phyloP scores from a whole-genome alignment of 2,329 filamentous ascomycete species.

The Nemania bipapillata region DNA sequence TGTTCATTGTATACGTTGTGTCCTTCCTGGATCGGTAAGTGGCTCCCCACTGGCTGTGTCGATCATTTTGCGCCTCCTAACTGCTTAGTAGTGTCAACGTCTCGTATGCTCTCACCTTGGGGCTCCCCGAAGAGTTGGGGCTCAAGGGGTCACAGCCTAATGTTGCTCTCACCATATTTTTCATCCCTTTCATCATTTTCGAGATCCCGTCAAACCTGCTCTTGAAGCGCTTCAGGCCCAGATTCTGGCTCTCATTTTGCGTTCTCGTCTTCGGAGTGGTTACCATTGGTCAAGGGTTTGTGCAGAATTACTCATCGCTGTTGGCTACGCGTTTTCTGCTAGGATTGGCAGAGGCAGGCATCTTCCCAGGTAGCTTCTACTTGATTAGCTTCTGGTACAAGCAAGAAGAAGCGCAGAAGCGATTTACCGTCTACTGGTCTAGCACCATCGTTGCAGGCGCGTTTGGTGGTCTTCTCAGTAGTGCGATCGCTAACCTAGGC shows the following conservation, averaged over 20 bases:
- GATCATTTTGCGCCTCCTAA: conserved; percentile 1
- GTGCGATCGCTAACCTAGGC: conserved; percentile 78
- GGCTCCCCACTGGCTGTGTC: background rate
- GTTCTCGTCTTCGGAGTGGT: conserved; percentile 73
- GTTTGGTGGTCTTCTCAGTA: conserved; percentile 77
- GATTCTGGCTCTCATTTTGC: conserved; percentile 73
- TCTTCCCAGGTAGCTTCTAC: conserved; percentile 48
- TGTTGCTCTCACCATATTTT: conserved; percentile 10
- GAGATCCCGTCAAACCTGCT: conserved; percentile 74
- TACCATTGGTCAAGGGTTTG: conserved; percentile 75
- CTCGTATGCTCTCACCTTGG: conserved; percentile 13
- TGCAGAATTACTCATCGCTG: conserved; percentile 71
- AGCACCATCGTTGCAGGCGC: conserved; percentile 76
- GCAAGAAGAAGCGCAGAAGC: conserved; percentile 75
- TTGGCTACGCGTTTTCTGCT: conserved; percentile 76
- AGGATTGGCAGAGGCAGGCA: conserved; percentile 62
- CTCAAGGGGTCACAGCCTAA: conserved; percentile 12
- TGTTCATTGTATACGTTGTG: conserved; percentile 12
- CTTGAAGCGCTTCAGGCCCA: conserved; percentile 70
- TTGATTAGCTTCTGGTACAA: conserved; percentile 79
- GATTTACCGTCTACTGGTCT: conserved; percentile 79
- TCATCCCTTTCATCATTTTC: conserved; percentile 55
- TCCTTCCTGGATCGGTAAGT: conserved; percentile 13
- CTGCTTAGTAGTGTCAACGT: conserved; percentile 5
- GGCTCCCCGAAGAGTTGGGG: conserved; percentile 6